Percentiles rank a stretch among this genome's conserved stretches.
Evolutionary conservation across 495 filamentous ascomycete species (phyloP).

Genomic region (Neurospora tetrasperma): DNA sequence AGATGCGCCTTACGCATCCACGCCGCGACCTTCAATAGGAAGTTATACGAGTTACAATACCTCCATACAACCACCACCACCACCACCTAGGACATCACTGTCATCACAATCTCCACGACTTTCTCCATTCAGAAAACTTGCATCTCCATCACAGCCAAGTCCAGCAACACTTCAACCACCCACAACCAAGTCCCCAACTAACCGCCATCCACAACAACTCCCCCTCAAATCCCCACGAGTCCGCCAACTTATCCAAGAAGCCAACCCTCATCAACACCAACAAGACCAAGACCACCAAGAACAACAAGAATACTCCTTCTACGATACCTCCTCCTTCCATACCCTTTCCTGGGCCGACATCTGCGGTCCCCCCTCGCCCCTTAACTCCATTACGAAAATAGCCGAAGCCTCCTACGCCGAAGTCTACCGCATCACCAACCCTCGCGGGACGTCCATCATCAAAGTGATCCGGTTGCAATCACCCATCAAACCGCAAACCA

Average conservation of each 20-base stretch:
- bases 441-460: constrained; percentile 39
- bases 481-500: constrained; percentile 36
- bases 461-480: constrained; percentile 42
- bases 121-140: neutral
- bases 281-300: neutral
- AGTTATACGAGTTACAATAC: neutral
- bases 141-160: neutral
- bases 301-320: neutral
- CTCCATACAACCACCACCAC: neutral
- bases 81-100: neutral
- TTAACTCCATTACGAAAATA: constrained; percentile 49
- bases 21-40: neutral
- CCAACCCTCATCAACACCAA: neutral
- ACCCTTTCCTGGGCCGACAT: constrained; percentile 41
- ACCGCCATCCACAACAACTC: neutral
- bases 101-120: neutral
- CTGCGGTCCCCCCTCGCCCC: constrained; percentile 23
- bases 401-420: constrained; percentile 61
- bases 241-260: neutral
- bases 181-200: neutral
- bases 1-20: neutral
- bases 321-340: constrained; percentile 16
- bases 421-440: constrained; percentile 51
- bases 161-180: neutral
- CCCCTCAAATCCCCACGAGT: neutral